These are phyloP conservation scores for Colletotrichum acutatum DNA, from an alignment of 2,329 filamentous ascomycete genomes.

Conservation along the genomic window DNA sequence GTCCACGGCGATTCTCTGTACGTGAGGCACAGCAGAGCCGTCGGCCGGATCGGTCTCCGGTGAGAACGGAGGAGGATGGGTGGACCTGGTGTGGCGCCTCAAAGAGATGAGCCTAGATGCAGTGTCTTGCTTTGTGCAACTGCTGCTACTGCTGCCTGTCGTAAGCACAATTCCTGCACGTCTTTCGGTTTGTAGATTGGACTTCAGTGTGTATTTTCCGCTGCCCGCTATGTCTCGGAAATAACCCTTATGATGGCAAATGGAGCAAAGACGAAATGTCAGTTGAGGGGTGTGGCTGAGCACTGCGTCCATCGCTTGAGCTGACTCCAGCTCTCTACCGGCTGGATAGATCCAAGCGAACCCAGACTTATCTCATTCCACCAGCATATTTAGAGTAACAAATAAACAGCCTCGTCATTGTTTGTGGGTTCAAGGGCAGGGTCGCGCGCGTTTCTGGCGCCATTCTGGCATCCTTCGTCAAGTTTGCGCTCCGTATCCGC, in stretches of 20 bases:
- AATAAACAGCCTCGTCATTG: too few species aligned
- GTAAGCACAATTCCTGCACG: neutral
- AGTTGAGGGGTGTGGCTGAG: neutral
- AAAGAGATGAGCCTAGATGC: neutral
- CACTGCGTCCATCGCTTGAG: neutral
- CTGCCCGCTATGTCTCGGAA: too few species aligned
- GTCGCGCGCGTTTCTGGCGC: neutral
- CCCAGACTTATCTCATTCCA: too few species aligned
- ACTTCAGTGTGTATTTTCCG: too few species aligned
- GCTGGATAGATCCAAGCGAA: neutral
- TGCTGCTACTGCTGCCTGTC: neutral
- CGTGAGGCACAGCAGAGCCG: neutral
- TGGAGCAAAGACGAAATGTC: neutral
- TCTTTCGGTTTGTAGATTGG: neutral
- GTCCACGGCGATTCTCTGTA: neutral
- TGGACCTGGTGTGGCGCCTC: neutral
- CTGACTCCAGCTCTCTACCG: neutral
- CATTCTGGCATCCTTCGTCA: neutral
- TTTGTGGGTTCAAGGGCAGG: neutral
- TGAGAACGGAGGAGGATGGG: neutral
- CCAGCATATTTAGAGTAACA: too few species aligned
- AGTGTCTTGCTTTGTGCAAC: neutral
- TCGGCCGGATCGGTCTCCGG: neutral
- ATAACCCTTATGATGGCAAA: neutral
- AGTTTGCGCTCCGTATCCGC: neutral